Evolutionary conservation across 1,284 basidiomycete genomes (phyloP).

Genomic region (Pyrrhoderma noxium): DNA sequence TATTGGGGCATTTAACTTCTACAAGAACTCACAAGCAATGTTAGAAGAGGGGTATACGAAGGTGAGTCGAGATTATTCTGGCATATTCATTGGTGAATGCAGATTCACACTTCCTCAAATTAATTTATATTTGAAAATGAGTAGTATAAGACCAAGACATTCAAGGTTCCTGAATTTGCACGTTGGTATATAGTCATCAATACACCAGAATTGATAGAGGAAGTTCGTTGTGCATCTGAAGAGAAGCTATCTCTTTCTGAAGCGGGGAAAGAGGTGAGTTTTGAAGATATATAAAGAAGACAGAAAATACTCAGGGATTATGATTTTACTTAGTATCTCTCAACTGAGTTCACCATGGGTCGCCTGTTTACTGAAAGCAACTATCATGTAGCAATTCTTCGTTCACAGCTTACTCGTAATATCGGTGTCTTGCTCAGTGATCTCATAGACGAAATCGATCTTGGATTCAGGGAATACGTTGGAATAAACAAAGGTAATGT

Average conservation of each 20-base stretch:
- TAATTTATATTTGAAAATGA: no score
- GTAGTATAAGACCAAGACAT: slow-evolving; percentile 21
- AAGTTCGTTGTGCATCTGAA: slow-evolving; percentile 29
- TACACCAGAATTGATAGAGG: slow-evolving; percentile 25
- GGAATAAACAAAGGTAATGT: slow-evolving; percentile 12
- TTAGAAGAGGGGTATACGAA: slow-evolving; percentile 13
- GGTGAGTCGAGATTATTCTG: not conserved
- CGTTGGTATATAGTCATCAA: slow-evolving; percentile 27
- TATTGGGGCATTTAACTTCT: slow-evolving; percentile 4
- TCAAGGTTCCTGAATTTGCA: slow-evolving; percentile 24
- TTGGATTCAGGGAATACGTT: slow-evolving; percentile 20
- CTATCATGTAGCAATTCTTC: slow-evolving; percentile 24
- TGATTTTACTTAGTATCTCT: not conserved
- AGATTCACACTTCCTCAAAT: not conserved
- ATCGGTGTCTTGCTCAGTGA: slow-evolving; percentile 21
- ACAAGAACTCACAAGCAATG: slow-evolving; percentile 1
- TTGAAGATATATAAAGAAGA: no score
- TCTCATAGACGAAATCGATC: slow-evolving; percentile 24
- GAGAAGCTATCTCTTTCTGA: slow-evolving; percentile 24
- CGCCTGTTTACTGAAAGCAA: slow-evolving; percentile 14
- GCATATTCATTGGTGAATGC: not conserved
- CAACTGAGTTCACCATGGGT: not conserved
- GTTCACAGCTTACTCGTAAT: slow-evolving; percentile 23
- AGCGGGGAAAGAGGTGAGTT: slow-evolving; percentile 23
- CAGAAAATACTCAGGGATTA: no score